phyloP scores from a whole-genome alignment of 1,139 yeast species.

The Suhomyces guaymorum region DNA sequence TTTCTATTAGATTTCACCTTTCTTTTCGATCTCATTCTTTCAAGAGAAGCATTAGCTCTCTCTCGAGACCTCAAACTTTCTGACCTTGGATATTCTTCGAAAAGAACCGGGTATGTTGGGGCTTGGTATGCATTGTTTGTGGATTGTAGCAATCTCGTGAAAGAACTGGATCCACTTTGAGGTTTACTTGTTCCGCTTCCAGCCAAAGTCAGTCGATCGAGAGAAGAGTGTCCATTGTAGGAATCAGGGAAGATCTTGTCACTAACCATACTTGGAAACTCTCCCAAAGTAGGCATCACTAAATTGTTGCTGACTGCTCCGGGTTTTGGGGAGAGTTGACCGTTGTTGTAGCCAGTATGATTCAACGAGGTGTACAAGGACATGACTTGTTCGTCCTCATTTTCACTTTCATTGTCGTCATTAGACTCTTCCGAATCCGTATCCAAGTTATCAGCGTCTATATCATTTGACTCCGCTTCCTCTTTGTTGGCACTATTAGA shows the following conservation, averaged over 20 bases:
- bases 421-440: conserved; percentile 12
- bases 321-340: conserved; percentile 28
- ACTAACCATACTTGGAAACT: conserved; percentile 42
- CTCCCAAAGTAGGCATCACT: conserved; percentile 47
- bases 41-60: conserved; percentile 66
- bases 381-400: conserved; percentile 57
- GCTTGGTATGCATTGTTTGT: conserved; percentile 4
- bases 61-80: conserved; percentile 51
- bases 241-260: conserved; percentile 13
- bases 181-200: conserved; percentile 1
- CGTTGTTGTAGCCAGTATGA: conserved; percentile 21
- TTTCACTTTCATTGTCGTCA: conserved; percentile 36
- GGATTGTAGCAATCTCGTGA: conserved; percentile 15
- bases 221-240: conserved; percentile 4
- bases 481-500: conserved; percentile 18
- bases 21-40: conserved; percentile 62
- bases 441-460: conserved; percentile 9
- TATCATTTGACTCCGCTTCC: conserved; percentile 14
- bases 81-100: conserved; percentile 33
- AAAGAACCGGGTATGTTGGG: conserved; percentile 16
- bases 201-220: conserved; percentile 5
- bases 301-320: conserved; percentile 18
- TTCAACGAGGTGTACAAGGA: conserved; percentile 47
- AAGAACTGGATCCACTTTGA: neutral
- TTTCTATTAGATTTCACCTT: conserved; percentile 49